Evolutionary conservation across 345 rosid genomes (phyloP), one percentile per base, ranked within the genome.

Genomic region (Leavenworthia alabamica): DNA sequence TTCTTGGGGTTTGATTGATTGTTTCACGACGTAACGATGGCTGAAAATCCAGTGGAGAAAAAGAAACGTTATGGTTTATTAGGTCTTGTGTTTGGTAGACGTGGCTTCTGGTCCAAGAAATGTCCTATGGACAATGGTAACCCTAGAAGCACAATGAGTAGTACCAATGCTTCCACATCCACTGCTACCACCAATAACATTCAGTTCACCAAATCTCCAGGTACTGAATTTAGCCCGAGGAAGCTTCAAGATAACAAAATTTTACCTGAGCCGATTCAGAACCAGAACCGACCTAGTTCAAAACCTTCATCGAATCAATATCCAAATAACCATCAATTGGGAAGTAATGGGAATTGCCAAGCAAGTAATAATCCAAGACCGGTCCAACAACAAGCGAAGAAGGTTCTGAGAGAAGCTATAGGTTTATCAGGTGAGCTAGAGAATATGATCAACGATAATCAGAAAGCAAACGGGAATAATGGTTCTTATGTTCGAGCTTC

Each of bases 381-480:
- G 14, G 47, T 53, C 10, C 67, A 60, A 6, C 71, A 75, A 44
- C 81, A 75, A 48, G 78, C 73, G 2, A 77, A 72, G 55, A 82
- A 73, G 57, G 76, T 79, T 7, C 88, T 89, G 0, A 81, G 69
- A 16, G 91, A 72, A 63, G 67, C 86, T 1, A 28, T 73, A 8
- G 79, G 86, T 22, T 79, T 93, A 36, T 93, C 97, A 0, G 99
- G 96, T 3, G 99, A 93, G 83, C 83, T 93, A 1, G 97, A 93
- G 49, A 85, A 65, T 49, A 82, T 89, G 86, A 87, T 89, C 26
- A 39, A 65, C 0, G 96, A 93, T 59, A 84, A 82, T 20, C 97
- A 85, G 41, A 85, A 78, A 61, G 54, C 71, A 0, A 76, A 64
- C 51, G 87, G 90, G 54, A 73, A 23, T 4, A 72, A 64, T 26